These are phyloP conservation scores for Lipomyces yamanashiensis DNA, from an alignment of 805 yeast genomes.

Conservation along the genomic window DNA sequence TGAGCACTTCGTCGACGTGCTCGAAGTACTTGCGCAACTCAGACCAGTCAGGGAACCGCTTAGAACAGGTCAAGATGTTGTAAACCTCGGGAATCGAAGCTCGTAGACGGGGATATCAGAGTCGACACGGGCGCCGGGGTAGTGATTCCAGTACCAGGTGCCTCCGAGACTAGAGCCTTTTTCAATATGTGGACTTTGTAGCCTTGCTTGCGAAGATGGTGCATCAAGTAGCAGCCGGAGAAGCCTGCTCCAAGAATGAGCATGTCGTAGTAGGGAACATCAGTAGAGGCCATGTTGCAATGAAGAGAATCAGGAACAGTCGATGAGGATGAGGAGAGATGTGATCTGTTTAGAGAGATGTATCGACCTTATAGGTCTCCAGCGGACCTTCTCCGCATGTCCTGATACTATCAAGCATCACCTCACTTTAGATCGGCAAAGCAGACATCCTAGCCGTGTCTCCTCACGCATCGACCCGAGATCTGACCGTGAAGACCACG, in stretches of 20 bases:
- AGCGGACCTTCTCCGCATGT: too few species aligned
- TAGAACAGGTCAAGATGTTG: conserved; percentile 40
- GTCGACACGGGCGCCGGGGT: conserved; percentile 43
- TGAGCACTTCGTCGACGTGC: conserved; percentile 39
- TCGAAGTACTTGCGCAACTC: conserved; percentile 41
- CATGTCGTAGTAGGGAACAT: neutral
- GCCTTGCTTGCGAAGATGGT: conserved; percentile 37
- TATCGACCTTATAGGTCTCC: too few species aligned
- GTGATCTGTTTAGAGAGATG: too few species aligned
- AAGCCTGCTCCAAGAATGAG: conserved; percentile 7
- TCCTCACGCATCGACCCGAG: too few species aligned
- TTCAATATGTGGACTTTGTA: conserved; percentile 31
- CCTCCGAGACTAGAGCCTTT: conserved; percentile 37
- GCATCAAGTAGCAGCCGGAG: conserved; percentile 32
- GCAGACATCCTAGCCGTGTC: too few species aligned
- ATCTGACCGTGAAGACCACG: too few species aligned
- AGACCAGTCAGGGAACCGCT: conserved; percentile 40
- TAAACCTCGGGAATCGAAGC: conserved; percentile 39
- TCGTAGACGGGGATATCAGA: conserved; percentile 42
- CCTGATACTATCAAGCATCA: too few species aligned
- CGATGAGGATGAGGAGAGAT: too few species aligned
- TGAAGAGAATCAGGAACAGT: too few species aligned
- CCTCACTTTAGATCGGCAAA: too few species aligned
- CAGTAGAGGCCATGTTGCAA: too few species aligned
- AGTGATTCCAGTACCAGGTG: conserved; percentile 38